Evolutionary conservation across 164 flowering plant genomes (phyloP).

Genomic region (Hamamelis virginiana): DNA sequence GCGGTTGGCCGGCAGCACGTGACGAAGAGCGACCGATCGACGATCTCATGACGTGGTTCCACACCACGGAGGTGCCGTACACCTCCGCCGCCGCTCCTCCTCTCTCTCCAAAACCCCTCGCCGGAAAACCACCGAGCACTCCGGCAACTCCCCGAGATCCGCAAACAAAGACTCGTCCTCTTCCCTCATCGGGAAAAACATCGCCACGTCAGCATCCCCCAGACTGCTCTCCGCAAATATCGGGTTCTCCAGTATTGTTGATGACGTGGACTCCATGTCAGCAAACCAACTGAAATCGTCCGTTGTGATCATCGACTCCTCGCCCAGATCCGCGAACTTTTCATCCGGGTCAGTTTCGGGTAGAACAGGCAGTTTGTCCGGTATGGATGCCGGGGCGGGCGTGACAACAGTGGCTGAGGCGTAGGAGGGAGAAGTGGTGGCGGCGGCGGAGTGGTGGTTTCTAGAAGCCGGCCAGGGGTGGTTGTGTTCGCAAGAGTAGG

Average conservation of each 20-base stretch:
- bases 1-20: not conserved
- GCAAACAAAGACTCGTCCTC: conserved; percentile 81
- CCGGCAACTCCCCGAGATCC: conserved; percentile 90
- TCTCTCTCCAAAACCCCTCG: conserved; percentile 33
- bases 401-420: conserved; percentile 16
- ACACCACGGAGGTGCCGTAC: conserved; percentile 38
- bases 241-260: conserved; percentile 55
- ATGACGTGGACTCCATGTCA: conserved; percentile 43
- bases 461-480: conserved; percentile 66
- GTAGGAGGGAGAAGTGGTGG: conserved; percentile 17
- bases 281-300: conserved; percentile 56
- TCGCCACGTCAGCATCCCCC: conserved; percentile 34
- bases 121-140: conserved; percentile 74
- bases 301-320: conserved; percentile 22
- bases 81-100: conserved; percentile 28
- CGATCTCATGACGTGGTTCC: conserved; percentile 38
- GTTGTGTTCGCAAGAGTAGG: conserved; percentile 87
- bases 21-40: not conserved
- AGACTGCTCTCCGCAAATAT: conserved; percentile 25
- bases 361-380: conserved; percentile 9
- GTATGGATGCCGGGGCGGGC: conserved; percentile 10
- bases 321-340: conserved; percentile 34
- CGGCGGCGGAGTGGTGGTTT: conserved; percentile 22
- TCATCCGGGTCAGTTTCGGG: conserved; percentile 24
- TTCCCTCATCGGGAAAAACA: conserved; percentile 58